These are phyloP conservation scores for Aureobasidium mangrovei DNA, from an alignment of 2,329 filamentous ascomycete species.

Conservation along the genomic window DNA sequence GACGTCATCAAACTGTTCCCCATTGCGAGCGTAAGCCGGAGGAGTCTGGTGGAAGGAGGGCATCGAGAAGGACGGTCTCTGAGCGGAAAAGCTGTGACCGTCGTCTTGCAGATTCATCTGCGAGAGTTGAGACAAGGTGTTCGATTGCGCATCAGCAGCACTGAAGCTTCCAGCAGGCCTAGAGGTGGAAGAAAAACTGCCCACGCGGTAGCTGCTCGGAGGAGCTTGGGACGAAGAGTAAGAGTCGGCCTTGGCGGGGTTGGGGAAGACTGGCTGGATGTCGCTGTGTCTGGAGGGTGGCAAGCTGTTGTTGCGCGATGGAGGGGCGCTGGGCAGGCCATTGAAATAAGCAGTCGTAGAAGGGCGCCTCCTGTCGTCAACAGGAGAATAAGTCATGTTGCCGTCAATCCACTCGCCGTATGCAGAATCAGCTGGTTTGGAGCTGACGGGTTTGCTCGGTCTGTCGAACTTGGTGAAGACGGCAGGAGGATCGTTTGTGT, in stretches of 20 bases:
- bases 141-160: not conserved
- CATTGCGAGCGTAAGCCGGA: not conserved
- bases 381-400: conserved; percentile 12
- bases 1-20: conserved; percentile 15
- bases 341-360: conserved; percentile 27
- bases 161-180: conserved; percentile 6
- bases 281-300: conserved; percentile 47
- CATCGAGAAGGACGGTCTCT: not conserved
- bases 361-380: conserved; percentile 16
- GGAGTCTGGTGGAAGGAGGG: not conserved
- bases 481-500: conserved; percentile 22
- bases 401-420: conserved; percentile 5
- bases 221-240: conserved; percentile 19
- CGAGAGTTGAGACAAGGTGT: conserved; percentile 16
- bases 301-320: conserved; percentile 47
- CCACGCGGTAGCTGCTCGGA: conserved; percentile 24
- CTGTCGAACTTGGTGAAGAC: conserved; percentile 30
- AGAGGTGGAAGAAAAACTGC: conserved; percentile 17
- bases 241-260: conserved; percentile 13
- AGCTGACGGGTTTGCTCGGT: conserved; percentile 17
- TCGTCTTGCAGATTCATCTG: conserved; percentile 34
- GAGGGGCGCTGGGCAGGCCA: conserved; percentile 32
- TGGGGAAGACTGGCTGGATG: conserved; percentile 28
- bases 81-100: conserved; percentile 17
- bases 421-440: conserved; percentile 4